Evolutionary conservation across 768 basidiomycete species (phyloP).

Genomic region (Ramaria rubella): DNA sequence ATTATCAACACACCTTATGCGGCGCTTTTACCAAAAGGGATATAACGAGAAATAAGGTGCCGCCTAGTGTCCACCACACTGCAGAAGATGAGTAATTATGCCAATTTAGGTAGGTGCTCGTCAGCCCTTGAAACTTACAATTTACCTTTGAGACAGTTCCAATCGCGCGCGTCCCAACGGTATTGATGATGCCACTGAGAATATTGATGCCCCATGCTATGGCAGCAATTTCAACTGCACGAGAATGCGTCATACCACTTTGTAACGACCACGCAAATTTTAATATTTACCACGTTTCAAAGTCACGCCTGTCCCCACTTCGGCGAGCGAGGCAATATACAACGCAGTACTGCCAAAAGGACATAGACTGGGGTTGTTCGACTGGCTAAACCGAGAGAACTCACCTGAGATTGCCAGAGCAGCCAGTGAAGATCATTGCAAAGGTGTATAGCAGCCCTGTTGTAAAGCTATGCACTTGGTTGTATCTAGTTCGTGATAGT

Average conservation of each 20-base stretch:
- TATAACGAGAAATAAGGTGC: constrained; percentile 50
- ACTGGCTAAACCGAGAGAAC: neutral
- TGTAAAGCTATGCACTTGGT: constrained; percentile 22
- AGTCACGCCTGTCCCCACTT: constrained; percentile 39
- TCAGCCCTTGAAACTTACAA: neutral
- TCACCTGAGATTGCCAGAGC: constrained; percentile 50
- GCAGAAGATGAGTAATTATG: neutral
- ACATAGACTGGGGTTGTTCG: neutral
- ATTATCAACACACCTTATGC: constrained; percentile 33
- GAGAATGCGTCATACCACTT: neutral
- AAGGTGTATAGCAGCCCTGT: constrained; percentile 59
- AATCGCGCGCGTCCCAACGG: constrained; percentile 49
- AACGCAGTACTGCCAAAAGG: constrained; percentile 37
- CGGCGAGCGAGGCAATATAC: constrained; percentile 47
- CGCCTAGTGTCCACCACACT: constrained; percentile 57
- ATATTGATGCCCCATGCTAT: constrained; percentile 57
- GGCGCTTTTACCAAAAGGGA: constrained; percentile 52
- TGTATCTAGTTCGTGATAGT: neutral
- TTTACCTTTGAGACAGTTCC: constrained; percentile 23
- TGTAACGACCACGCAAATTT: neutral
- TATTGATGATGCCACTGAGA: constrained; percentile 47
- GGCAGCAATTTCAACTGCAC: constrained; percentile 38
- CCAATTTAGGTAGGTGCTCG: neutral
- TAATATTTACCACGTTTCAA: constrained; percentile 28
- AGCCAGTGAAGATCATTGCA: constrained; percentile 53